These are phyloP conservation scores for Acanthamoeba healyi DNA, from an alignment of 208 protist species.

Conservation along the genomic window DNA sequence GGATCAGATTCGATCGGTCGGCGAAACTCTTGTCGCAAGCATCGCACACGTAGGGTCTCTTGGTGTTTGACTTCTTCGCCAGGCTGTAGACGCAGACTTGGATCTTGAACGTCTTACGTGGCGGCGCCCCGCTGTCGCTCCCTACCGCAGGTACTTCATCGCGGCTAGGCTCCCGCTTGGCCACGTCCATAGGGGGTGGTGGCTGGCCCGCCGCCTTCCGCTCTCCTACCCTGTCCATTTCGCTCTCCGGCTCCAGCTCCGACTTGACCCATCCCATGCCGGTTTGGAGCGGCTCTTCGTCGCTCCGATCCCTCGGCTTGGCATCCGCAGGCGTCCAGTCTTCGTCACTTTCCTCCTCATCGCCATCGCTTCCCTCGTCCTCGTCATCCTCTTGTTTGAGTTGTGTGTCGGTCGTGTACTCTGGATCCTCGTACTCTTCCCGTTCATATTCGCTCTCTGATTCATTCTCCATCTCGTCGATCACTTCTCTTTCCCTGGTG, in stretches of 20 bases:
- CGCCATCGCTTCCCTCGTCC: not conserved
- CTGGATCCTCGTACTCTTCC: constrained; percentile 33
- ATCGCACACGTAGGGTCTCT: constrained; percentile 62
- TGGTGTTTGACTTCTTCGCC: constrained; percentile 40
- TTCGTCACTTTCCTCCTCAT: constrained; percentile 13
- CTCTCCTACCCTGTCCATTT: not conserved
- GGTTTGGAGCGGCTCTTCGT: not conserved
- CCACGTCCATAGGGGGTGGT: not conserved
- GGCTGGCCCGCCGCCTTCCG: not conserved
- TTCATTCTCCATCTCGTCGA: constrained; percentile 23
- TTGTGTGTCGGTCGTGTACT: constrained; percentile 18
- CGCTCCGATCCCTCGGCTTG: not conserved
- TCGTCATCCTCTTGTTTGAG: not conserved
- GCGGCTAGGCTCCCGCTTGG: not conserved
- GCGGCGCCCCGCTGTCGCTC: not conserved
- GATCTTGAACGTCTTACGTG: constrained; percentile 40
- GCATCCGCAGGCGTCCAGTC: not conserved
- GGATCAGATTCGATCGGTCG: constrained; percentile 57
- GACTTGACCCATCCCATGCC: not conserved
- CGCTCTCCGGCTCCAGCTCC: too few relatives aligned
- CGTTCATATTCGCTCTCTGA: constrained; percentile 33
- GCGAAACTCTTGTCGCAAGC: constrained; percentile 61
- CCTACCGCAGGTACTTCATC: not conserved
- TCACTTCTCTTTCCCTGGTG: not conserved
- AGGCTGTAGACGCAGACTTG: constrained; percentile 67